Base-by-base conservation (phyloP, 257 asterid genomes). In the Avicennia marina region DNA sequence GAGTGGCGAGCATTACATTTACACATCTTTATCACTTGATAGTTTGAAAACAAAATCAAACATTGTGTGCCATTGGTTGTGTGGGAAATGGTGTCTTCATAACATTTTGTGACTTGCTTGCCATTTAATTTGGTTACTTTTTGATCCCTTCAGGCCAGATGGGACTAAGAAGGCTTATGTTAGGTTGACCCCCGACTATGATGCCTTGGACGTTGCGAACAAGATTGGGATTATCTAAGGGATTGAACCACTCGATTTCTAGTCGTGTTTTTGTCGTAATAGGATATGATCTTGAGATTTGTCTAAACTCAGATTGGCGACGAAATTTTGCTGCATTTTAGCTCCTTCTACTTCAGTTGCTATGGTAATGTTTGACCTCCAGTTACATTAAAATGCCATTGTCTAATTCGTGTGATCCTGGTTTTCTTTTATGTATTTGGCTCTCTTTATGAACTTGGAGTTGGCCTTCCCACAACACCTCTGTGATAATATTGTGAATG, bases 111-210 rank as follows among this genome's bases (percentile, higher is more conserved):
- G 1, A 5, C 0, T 4, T 20, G 27, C 31, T 7, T 20, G 2
- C 3, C 8, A 12, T 10, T 52, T 16, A 31, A 21, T 24, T 49
- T 47, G 19, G 8, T 26, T 22, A 0, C 26, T 18, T 4, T 6
- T 13, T 19, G n/a, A 12, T 40, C 7, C 8, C 55, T 64, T 48
- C 73, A 79, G 86, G 76, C 83, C 86, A 0, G 76, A 76, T 54
- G 86, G 82, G 43, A 76, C 86, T 10, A 76, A 79, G 75, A 79
- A 79, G 66, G 86, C 86, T 0, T 79, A 73, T 15, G 86, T 70
- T 18, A 62, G 81, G 53, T 64, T 76, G 75, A 79, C 83, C 0
- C 81, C 86, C 0, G 79, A 73, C 58, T 73, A 63, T 31, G 86
- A 75, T 72, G 83, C 86, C 46, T 50, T 73, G 58, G 83, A 79